A percentile compares a stretch with the other conserved stretches of the same genome.
phyloP scores from a whole-genome alignment of 352 stramenopile genomes.

The Pythium guiyangense region DNA sequence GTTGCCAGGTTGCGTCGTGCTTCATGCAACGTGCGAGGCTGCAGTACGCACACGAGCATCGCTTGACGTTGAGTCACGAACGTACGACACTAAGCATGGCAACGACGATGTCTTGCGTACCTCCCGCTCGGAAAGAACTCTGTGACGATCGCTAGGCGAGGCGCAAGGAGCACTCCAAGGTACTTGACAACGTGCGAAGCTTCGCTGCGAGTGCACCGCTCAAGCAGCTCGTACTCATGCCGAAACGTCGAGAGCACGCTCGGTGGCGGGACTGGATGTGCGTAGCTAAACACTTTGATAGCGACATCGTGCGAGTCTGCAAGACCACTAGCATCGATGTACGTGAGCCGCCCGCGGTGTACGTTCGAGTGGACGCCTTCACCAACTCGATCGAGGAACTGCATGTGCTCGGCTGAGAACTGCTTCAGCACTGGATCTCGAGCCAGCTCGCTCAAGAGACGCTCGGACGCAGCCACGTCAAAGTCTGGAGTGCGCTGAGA shows the following conservation, averaged over 20 bases:
- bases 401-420: constrained; percentile 11
- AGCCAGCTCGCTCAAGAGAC: constrained; percentile 20
- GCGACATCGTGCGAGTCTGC: constrained; percentile 9
- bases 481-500: neutral
- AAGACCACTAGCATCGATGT: neutral
- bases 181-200: constrained; percentile 17
- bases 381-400: constrained; percentile 17
- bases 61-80: neutral
- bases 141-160: constrained; percentile 24
- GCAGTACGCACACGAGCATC: neutral
- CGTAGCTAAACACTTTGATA: constrained; percentile 36
- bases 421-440: constrained; percentile 8
- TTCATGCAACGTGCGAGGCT: constrained; percentile 30
- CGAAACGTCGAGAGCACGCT: constrained; percentile 29
- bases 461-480: constrained; percentile 2
- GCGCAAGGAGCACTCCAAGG: constrained; percentile 24
- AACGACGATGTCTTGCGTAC: constrained; percentile 5
- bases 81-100: too few species aligned
- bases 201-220: constrained; percentile 11
- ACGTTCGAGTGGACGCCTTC: constrained; percentile 35
- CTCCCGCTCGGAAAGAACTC: constrained; percentile 28
- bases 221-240: constrained; percentile 27
- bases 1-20: constrained; percentile 18
- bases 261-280: constrained; percentile 20
- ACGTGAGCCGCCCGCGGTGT: constrained; percentile 11